Base-by-base conservation (phyloP, 2,329 filamentous ascomycete species). In the Stachybotrys echinatus region DNA sequence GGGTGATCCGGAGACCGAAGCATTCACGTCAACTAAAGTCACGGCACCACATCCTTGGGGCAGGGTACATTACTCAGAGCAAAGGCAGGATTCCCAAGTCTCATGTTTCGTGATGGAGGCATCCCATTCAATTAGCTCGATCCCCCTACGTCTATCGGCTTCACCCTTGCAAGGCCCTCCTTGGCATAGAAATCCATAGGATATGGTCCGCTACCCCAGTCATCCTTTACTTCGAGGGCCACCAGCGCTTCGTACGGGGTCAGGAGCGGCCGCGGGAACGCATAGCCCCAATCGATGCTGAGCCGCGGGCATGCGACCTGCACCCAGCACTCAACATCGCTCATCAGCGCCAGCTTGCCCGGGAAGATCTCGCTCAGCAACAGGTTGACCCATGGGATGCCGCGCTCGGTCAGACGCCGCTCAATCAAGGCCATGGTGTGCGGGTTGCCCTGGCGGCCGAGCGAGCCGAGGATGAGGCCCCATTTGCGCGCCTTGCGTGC, bases 221-320 rank as follows among this genome's bases (percentile, higher is more conserved):
- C 88, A 57, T 94, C 80, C 55, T 80, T 82, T 54, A 84, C 84
- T 3, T 88, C 91, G 45, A 99, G 71, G n/a, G 90, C 89, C 31
- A 99, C 85, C 52, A 97, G 78, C 6, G 94, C 94, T 72, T 99
- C 94, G 60, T 99, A 96, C 2, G 94, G 92, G 48, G 92, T 97
- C 63, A 99, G 69, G 51, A 99, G 67, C 45, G 94, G 94, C 44
- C 89, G 74, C 1, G 90, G 82, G 64, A 99, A 99, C 1, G 94
- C 94, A 72, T 97, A 97, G 0, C 94, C 94, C 94, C 94, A 99
- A 71, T 99, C 94, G 58, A 99, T 99, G 67, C 92, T 97, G 65
- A 99, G 65, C 46, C 94, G 76, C n/a, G 94, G 94, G 70, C 94
- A 99, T 5, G 94, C 94, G 47, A 99, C 91, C 70, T 99, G 94